A percentile compares a stretch with the other conserved stretches of the same genome.
phyloP scores from a whole-genome alignment of 78 protist genomes.

The Protostelium mycophagum region DNA sequence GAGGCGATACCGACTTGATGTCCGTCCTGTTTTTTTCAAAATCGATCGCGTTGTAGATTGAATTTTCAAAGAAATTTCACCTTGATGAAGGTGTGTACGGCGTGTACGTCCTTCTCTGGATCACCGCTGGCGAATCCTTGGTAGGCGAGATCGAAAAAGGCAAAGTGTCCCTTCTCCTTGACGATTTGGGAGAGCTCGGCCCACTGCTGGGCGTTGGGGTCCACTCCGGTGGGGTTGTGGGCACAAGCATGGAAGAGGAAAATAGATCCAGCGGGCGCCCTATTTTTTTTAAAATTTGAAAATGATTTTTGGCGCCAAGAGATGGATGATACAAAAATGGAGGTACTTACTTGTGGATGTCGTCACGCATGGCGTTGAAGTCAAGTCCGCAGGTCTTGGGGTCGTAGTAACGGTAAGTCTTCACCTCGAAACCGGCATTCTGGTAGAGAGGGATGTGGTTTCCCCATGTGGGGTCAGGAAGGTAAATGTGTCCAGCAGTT shows the following conservation, averaged over 20 bases:
- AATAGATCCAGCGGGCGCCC: conserved; percentile 66
- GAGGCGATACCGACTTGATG: conserved; percentile 54
- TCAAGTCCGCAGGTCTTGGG: conserved; percentile 63
- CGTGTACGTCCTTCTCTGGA: conserved; percentile 83
- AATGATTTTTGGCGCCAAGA: not conserved
- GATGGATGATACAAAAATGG: not conserved
- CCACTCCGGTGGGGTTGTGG: conserved; percentile 99
- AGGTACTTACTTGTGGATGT: conserved; percentile 39
- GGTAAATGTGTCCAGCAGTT: conserved; percentile 43
- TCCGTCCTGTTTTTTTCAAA: conserved; percentile 19
- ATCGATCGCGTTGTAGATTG: not conserved
- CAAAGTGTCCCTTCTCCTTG: conserved; percentile 53
- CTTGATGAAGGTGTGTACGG: conserved; percentile 61
- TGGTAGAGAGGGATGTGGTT: conserved; percentile 72
- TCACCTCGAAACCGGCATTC: conserved; percentile 57
- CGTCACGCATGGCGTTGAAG: conserved; percentile 82
- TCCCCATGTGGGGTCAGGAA: conserved; percentile 98
- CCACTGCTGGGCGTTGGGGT: conserved; percentile 96
- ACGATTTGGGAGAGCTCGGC: conserved; percentile 34
- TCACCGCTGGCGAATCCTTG: conserved; percentile 98
- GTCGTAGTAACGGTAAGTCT: conserved; percentile 78
- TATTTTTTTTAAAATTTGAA: not conserved
- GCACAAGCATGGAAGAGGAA: conserved; percentile 96
- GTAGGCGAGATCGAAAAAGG: conserved; percentile 96
- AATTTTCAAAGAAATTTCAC: not conserved